phyloP scores from a whole-genome alignment of 2,329 filamentous ascomycete species.

The Phaeosphaeriaceae sp. region DNA sequence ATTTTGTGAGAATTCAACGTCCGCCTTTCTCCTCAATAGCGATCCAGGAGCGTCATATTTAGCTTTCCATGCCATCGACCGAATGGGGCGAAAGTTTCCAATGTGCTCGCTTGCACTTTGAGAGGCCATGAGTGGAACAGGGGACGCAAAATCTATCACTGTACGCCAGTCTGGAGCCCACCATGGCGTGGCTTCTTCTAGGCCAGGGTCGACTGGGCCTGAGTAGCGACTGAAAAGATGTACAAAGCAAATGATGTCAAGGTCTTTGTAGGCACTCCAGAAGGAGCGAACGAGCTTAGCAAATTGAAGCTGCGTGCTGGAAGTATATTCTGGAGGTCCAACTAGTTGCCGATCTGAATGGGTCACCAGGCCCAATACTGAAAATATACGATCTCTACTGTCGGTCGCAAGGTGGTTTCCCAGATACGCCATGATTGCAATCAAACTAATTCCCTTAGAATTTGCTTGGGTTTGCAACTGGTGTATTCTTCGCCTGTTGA shows the following conservation, averaged over 20 bases:
- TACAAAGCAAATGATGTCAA: conserved; percentile 41
- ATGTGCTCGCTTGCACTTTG: conserved; percentile 37
- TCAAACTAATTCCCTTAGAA: conserved; percentile 26
- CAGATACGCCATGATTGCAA: conserved; percentile 37
- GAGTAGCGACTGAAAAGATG: conserved; percentile 36
- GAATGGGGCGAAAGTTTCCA: conserved; percentile 38
- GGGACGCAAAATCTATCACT: conserved; percentile 32
- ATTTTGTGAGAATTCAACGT: conserved; percentile 28
- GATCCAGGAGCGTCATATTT: conserved; percentile 35
- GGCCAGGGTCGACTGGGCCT: conserved; percentile 15
- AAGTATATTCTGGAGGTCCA: conserved; percentile 32
- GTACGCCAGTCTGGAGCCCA: conserved; percentile 37
- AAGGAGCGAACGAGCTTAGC: conserved; percentile 38
- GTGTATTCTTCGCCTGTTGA: conserved; percentile 38
- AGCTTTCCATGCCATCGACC: conserved; percentile 27
- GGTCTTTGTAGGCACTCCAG: conserved; percentile 27
- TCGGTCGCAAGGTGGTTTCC: conserved; percentile 38
- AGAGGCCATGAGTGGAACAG: conserved; percentile 44
- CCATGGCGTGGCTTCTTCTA: conserved; percentile 22
- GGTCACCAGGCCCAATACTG: conserved; percentile 36
- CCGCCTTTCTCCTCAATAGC: conserved; percentile 18
- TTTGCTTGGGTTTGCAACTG: conserved; percentile 28
- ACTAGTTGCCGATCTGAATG: conserved; percentile 28
- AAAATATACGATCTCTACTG: conserved; percentile 37
- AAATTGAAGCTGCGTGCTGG: conserved; percentile 22